A percentile compares a stretch with the other conserved stretches of the same genome.
Conservation (phyloP, 331 rosid genomes). For the Rosa hybrid region DNA sequence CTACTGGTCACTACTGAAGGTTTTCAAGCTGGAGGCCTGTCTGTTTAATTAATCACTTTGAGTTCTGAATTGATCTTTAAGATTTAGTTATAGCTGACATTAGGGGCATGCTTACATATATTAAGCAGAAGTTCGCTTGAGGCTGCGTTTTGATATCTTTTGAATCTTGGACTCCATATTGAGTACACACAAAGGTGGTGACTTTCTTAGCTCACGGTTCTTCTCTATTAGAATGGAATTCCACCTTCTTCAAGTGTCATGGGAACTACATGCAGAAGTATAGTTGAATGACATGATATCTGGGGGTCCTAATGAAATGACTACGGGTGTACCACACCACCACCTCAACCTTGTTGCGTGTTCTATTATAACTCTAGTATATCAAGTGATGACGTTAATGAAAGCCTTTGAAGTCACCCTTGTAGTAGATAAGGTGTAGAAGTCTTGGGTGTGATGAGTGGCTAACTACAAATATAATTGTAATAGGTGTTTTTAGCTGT, state of each 20-base stretch:
- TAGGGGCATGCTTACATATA: neutral
- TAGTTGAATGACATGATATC: neutral
- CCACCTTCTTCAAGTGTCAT: neutral
- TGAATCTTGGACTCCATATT: neutral
- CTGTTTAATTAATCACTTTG: neutral
- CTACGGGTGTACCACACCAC: neutral
- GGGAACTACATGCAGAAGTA: conserved; percentile 1
- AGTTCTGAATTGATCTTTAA: neutral
- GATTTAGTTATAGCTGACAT: neutral
- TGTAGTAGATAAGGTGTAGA: neutral
- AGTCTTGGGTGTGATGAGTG: neutral
- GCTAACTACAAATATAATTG: neutral
- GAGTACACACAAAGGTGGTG: neutral
- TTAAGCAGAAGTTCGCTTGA: neutral
- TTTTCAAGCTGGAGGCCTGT: neutral
- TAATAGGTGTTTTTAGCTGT: neutral
- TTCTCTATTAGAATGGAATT: neutral
- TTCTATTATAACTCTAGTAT: neutral
- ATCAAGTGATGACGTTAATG: neutral
- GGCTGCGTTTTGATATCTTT: neutral
- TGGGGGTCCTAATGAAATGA: neutral
- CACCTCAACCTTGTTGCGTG: neutral
- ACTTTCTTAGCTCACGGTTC: neutral
- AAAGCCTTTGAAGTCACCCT: neutral
- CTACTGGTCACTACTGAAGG: neutral